Percentiles rank a stretch among this genome's conserved stretches.
These are phyloP conservation scores for Stephania yunnanensis DNA, from an alignment of 164 flowering plant species.

Conservation along the genomic window DNA sequence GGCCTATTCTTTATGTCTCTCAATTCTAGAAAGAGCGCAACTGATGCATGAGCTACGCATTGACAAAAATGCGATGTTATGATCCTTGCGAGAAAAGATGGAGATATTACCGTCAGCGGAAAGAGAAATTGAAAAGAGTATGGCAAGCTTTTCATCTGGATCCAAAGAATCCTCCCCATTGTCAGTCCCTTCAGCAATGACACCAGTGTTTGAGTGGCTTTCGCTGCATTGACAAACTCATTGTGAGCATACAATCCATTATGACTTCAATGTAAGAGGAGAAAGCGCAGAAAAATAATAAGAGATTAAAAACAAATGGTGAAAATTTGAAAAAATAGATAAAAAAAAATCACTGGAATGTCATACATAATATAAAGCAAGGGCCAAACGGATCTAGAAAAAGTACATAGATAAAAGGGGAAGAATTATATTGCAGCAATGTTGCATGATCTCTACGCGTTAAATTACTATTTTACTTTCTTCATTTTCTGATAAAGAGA, in stretches of 20 bases:
- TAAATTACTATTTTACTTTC: background rate
- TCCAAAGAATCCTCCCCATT: conserved; percentile 14
- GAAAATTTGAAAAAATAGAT: background rate
- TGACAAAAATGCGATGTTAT: background rate
- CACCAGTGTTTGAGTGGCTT: conserved; percentile 2
- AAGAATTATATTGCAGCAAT: background rate
- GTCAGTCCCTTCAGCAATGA: conserved; percentile 3
- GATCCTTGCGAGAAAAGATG: background rate
- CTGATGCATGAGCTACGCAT: background rate
- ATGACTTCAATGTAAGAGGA: background rate
- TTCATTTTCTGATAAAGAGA: background rate
- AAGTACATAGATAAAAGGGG: background rate
- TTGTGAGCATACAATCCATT: conserved; percentile 8
- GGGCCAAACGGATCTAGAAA: background rate
- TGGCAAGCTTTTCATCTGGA: conserved; percentile 10
- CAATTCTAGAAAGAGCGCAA: conserved; percentile 8
- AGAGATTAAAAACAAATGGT: background rate
- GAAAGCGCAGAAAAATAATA: background rate
- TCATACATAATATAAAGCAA: background rate
- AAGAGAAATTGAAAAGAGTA: conserved; percentile 18
- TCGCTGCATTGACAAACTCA: conserved; percentile 1
- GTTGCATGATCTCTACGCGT: background rate
- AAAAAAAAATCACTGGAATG: background rate
- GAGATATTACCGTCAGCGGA: conserved; percentile 31
- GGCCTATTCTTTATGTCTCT: conserved; percentile 17